Percentiles rank a stretch among this genome's conserved stretches.
These are phyloP conservation scores for Cicer arietinum DNA, from an alignment of 306 rosid species.

Conservation along the genomic window DNA sequence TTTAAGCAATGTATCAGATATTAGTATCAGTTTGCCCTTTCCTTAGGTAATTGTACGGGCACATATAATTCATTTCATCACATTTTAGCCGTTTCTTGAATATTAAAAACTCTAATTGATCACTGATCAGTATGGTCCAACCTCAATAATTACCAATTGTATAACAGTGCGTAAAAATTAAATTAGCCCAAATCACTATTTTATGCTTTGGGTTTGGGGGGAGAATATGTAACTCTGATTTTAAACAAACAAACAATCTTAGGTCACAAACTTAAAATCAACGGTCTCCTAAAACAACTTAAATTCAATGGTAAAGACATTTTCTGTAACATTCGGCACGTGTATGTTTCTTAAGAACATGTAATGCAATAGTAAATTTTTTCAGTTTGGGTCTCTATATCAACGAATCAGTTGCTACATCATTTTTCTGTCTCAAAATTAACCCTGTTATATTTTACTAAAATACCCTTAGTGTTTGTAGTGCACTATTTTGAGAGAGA, in stretches of 20 bases:
- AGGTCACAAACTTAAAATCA: too few species aligned
- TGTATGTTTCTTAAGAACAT: neutral
- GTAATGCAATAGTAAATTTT: neutral
- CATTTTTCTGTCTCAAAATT: constrained; percentile 47
- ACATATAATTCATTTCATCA: too few species aligned
- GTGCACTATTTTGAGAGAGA: neutral
- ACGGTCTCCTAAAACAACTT: too few species aligned
- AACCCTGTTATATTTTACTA: constrained; percentile 11
- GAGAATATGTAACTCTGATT: too few species aligned
- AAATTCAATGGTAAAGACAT: neutral
- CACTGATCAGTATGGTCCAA: constrained; percentile 40
- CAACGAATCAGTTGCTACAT: constrained; percentile 40
- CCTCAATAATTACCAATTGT: constrained; percentile 7
- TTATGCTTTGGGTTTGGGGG: too few species aligned
- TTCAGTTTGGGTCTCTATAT: constrained; percentile 38
- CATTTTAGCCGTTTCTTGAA: constrained; percentile 35
- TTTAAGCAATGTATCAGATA: too few species aligned
- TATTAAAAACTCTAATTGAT: constrained; percentile 23
- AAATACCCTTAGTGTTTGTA: constrained; percentile 1
- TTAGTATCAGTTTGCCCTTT: constrained; percentile 38
- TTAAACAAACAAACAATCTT: too few species aligned
- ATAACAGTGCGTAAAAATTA: too few species aligned
- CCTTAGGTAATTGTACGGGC: constrained; percentile 10
- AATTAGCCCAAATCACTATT: too few species aligned
- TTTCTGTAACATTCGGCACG: neutral